These are phyloP conservation scores for Nicotiana benthamiana DNA, from an alignment of 257 asterid genomes.

Conservation along the genomic window DNA sequence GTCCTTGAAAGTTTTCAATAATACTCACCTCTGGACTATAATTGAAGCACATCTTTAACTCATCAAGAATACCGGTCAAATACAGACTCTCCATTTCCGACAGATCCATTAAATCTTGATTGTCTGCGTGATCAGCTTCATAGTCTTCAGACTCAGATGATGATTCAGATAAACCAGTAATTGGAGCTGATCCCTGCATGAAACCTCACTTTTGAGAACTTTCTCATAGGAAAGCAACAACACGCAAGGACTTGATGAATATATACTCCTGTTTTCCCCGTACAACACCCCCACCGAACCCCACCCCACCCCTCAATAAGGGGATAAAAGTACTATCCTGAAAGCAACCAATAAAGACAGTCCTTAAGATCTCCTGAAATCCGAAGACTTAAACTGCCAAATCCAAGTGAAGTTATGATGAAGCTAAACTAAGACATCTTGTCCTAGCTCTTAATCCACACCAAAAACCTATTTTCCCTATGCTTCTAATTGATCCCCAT, in stretches of 20 bases:
- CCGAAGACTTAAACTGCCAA: background rate
- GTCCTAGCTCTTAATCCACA: background rate
- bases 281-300: background rate
- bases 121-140: constrained; percentile 32
- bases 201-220: constrained; percentile 1
- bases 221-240: background rate
- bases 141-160: constrained; percentile 75
- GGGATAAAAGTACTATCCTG: background rate
- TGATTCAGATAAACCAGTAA: constrained; percentile 58
- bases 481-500: background rate
- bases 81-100: constrained; percentile 50
- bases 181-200: constrained; percentile 64
- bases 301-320: background rate
- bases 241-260: background rate
- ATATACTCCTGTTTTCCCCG: background rate
- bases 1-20: background rate
- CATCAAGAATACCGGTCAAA: constrained; percentile 81
- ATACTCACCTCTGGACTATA: constrained; percentile 62
- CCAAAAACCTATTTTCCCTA: background rate
- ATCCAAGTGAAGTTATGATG: background rate
- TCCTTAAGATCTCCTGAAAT: background rate
- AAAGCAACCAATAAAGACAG: background rate
- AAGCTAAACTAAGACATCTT: background rate
- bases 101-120: constrained; percentile 37
- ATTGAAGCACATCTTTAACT: constrained; percentile 73